A percentile compares a stretch with the other conserved stretches of the same genome.
phyloP scores from a whole-genome alignment of 2,329 filamentous ascomycete genomes.

The Periglandula ipomoeae region DNA sequence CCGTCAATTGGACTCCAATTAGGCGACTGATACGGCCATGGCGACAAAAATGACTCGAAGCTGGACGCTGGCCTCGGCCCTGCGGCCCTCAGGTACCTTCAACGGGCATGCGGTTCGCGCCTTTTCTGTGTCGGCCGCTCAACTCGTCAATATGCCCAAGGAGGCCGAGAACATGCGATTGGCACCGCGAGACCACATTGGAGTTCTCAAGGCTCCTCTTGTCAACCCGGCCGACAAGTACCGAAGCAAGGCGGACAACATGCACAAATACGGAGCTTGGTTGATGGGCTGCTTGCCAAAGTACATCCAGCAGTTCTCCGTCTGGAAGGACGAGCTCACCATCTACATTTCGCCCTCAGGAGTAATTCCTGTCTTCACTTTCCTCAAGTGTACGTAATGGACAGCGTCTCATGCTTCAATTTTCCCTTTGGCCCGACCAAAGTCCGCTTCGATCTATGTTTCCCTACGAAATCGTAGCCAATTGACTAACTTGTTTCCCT shows the following conservation, averaged over 20 bases:
- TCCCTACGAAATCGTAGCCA: not conserved
- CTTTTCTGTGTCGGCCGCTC: constrained; percentile 39
- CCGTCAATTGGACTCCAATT: constrained; percentile 36
- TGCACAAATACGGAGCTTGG: constrained; percentile 95
- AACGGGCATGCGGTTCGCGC: constrained; percentile 34
- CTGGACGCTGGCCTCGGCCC: constrained; percentile 45
- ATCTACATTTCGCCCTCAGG: constrained; percentile 86
- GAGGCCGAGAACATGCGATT: constrained; percentile 59
- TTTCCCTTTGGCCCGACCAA: not conserved
- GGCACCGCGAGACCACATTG: constrained; percentile 47
- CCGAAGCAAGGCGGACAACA: constrained; percentile 71
- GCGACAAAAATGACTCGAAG: constrained; percentile 50
- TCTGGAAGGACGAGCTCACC: constrained; percentile 98
- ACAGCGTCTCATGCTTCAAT: no score
- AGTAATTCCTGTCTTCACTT: constrained; percentile 83
- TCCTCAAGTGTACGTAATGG: constrained; percentile 72
- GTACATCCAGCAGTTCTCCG: constrained; percentile 97
- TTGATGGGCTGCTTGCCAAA: constrained; percentile 94
- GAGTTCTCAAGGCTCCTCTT: constrained; percentile 65
- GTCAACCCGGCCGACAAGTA: constrained; percentile 94
- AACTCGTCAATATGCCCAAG: constrained; percentile 48
- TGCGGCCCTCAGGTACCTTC: constrained; percentile 38
- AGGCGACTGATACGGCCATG: constrained; percentile 36
- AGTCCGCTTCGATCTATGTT: not conserved
- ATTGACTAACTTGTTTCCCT: not conserved